phyloP scores from a whole-genome alignment of 2,329 filamentous ascomycete species.

The Ophiostoma quercus region DNA sequence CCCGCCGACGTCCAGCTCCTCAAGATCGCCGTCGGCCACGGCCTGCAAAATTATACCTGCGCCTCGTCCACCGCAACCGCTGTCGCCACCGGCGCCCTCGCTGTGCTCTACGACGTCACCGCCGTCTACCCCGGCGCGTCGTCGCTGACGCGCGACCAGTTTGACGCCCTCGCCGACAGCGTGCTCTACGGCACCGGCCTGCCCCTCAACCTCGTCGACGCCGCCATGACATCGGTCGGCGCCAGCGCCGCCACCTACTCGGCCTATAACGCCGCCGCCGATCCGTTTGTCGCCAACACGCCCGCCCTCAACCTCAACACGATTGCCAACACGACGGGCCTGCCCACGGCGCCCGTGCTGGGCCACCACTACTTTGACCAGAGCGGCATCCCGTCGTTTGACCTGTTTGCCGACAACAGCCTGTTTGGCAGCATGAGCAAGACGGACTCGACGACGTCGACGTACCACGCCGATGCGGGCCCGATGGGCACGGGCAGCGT shows the following conservation, averaged over 20 bases:
- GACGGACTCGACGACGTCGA: slow-evolving; percentile 50
- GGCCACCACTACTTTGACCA: slow-evolving; percentile 65
- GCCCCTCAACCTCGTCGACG: slow-evolving; percentile 44
- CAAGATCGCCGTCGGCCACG: slow-evolving; percentile 57
- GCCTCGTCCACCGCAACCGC: slow-evolving; percentile 32
- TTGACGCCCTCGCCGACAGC: slow-evolving; percentile 38
- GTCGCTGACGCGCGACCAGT: slow-evolving; percentile 39
- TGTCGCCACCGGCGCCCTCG: slow-evolving; percentile 49
- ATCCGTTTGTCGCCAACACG: slow-evolving; percentile 43
- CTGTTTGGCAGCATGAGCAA: slow-evolving; percentile 43
- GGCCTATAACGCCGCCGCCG: slow-evolving; percentile 39
- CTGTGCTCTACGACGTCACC: slow-evolving; percentile 55
- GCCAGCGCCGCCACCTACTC: slow-evolving; percentile 30
- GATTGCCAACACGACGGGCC: slow-evolving; percentile 9
- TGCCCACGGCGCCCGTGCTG: slow-evolving; percentile 39
- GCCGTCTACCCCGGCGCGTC: slow-evolving; percentile 45
- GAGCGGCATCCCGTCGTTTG: slow-evolving; percentile 53
- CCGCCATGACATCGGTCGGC: slow-evolving; percentile 31
- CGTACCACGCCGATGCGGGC: slow-evolving; percentile 44
- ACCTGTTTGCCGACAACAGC: slow-evolving; percentile 41
- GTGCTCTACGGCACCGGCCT: slow-evolving; percentile 40
- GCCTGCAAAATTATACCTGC: slow-evolving; percentile 67
- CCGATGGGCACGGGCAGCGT: slow-evolving; percentile 48
- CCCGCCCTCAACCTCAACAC: slow-evolving; percentile 25
- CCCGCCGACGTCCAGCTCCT: slow-evolving; percentile 41